phyloP scores from a whole-genome alignment of 108 stramenopile species.

The Stephanodiscus triporus region DNA sequence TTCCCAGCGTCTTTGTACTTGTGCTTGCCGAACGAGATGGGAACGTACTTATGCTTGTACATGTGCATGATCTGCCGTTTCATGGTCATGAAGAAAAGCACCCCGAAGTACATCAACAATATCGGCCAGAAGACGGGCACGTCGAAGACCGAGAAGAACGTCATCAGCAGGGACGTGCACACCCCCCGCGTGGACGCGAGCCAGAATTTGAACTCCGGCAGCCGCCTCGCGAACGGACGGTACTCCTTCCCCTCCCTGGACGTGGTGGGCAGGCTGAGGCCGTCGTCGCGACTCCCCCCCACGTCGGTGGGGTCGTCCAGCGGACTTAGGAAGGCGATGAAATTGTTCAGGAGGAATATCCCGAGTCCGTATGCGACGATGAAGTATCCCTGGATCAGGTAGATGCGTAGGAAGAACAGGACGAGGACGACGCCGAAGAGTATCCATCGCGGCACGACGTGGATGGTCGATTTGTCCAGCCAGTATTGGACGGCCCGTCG shows the following conservation, averaged over 20 bases:
- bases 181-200: constrained; percentile 85
- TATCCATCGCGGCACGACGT: constrained; percentile 79
- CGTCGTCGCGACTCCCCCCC: constrained; percentile 49
- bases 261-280: constrained; percentile 66
- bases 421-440: constrained; percentile 64
- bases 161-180: constrained; percentile 86
- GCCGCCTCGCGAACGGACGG: constrained; percentile 92
- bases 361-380: constrained; percentile 99
- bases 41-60: constrained; percentile 99
- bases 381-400: constrained; percentile 96
- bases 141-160: constrained; percentile 97
- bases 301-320: constrained; percentile 81
- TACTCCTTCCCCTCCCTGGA: constrained; percentile 81
- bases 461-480: constrained; percentile 97
- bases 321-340: constrained; percentile 98
- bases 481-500: constrained; percentile 92
- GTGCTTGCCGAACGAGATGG: constrained; percentile 93
- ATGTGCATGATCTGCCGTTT: constrained; percentile 98
- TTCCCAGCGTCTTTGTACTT: constrained; percentile 89
- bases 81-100: constrained; percentile 99
- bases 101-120: constrained; percentile 95
- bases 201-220: constrained; percentile 99
- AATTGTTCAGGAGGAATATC: constrained; percentile 98
- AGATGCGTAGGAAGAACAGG: constrained; percentile 92
- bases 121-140: constrained; percentile 99